A percentile compares a stretch with the other conserved stretches of the same genome.
These are phyloP conservation scores for Vigna unguiculata DNA, from an alignment of 306 rosid genomes.

Conservation along the genomic window DNA sequence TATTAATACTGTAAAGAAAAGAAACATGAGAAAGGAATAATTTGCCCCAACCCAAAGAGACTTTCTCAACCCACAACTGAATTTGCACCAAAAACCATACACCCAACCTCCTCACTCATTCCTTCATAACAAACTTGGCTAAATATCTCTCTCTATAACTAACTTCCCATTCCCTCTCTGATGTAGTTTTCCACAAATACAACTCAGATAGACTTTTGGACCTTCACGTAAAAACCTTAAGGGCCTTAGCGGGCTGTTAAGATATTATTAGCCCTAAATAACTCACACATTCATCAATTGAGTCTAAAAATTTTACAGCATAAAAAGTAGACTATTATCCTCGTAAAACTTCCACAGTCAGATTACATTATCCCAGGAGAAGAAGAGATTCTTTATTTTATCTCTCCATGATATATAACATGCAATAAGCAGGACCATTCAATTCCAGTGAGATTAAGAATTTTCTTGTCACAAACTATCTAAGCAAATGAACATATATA, in stretches of 20 bases:
- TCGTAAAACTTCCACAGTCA: slow-evolving; percentile 8
- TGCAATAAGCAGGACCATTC: slow-evolving; percentile 17
- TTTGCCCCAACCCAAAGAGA: neutral
- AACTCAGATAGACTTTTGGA: too few species aligned
- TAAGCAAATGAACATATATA: slow-evolving; percentile 29
- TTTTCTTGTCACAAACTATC: slow-evolving; percentile 4
- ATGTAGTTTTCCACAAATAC: too few species aligned
- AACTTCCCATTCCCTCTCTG: too few species aligned
- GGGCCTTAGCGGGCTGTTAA: too few species aligned
- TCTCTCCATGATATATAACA: slow-evolving; percentile 16
- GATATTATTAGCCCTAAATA: too few species aligned
- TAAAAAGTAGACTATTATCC: neutral
- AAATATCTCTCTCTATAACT: too few species aligned
- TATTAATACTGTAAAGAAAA: too few species aligned
- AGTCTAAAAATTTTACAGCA: too few species aligned
- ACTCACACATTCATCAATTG: neutral
- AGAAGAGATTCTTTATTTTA: slow-evolving; percentile 25
- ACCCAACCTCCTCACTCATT: too few species aligned
- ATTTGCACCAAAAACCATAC: too few species aligned
- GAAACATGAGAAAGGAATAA: neutral
- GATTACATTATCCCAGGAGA: slow-evolving; percentile 9
- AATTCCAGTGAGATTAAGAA: slow-evolving; percentile 4
- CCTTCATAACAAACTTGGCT: too few species aligned
- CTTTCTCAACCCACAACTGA: neutral
- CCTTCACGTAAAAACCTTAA: too few species aligned